phyloP scores from a whole-genome alignment of 2,329 filamentous ascomycete genomes.

The Xylaria hypoxylon region DNA sequence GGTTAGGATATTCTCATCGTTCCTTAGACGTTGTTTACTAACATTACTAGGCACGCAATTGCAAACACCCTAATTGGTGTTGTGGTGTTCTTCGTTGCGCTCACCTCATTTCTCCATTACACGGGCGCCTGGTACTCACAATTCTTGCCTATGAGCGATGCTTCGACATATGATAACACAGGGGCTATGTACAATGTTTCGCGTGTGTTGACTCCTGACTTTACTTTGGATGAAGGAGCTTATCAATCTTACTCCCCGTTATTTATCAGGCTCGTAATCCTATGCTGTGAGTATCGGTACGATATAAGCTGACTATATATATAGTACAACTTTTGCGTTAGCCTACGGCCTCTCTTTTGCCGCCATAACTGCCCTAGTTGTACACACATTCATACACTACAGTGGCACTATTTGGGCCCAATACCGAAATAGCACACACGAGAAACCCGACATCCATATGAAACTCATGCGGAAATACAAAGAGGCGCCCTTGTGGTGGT shows the following conservation, averaged over 20 bases:
- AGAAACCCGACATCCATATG: constrained; percentile 72
- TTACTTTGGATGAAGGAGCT: constrained; percentile 70
- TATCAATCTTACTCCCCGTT: constrained; percentile 76
- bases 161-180: constrained; percentile 77
- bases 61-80: constrained; percentile 78
- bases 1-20: constrained; percentile 53
- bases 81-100: constrained; percentile 72
- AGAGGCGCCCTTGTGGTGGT: constrained; percentile 74
- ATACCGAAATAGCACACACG: constrained; percentile 67
- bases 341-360: constrained; percentile 79
- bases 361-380: constrained; percentile 74
- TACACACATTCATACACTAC: constrained; percentile 75
- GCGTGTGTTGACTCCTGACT: constrained; percentile 70
- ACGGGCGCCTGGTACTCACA: constrained; percentile 72
- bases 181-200: constrained; percentile 72
- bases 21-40: not conserved
- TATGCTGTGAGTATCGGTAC: not conserved
- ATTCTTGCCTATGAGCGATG: constrained; percentile 77
- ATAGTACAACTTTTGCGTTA: constrained; percentile 76
- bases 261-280: constrained; percentile 64
- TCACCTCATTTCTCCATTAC: constrained; percentile 71
- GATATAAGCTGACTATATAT: constrained; percentile 20
- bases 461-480: constrained; percentile 72
- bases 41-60: constrained; percentile 71
- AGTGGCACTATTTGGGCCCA: constrained; percentile 74